Evolutionary conservation across 768 basidiomycete genomes (phyloP).

Genomic region (Auricularia sp.): DNA sequence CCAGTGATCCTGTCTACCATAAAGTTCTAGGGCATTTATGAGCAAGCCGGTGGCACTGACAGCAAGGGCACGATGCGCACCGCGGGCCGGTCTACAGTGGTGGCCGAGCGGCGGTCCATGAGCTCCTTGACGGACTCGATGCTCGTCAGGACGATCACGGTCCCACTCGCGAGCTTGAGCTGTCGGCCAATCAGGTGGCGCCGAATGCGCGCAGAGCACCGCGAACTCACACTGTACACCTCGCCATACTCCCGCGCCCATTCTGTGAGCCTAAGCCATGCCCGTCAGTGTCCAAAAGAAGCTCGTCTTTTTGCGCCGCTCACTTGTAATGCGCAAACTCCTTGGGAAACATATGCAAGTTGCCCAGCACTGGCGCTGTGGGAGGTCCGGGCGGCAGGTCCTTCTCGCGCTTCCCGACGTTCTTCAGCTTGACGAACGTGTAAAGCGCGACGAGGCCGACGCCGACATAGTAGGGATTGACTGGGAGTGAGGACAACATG

Average conservation of each 20-base stretch:
- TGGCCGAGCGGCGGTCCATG: constrained; percentile 19
- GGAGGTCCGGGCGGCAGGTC: constrained; percentile 14
- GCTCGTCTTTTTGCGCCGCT: not conserved
- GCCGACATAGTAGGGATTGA: not conserved
- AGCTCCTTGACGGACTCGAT: constrained; percentile 17
- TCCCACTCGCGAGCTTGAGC: constrained; percentile 17
- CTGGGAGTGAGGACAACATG: not conserved
- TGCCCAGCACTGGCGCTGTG: constrained; percentile 17
- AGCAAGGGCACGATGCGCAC: not conserved
- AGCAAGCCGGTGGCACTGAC: not conserved
- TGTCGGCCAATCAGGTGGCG: constrained; percentile 10
- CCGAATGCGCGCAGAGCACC: constrained; percentile 3
- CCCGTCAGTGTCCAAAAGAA: not conserved
- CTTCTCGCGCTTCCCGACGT: not conserved
- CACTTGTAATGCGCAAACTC: constrained; percentile 16
- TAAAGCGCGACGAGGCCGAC: not conserved
- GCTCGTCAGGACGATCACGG: constrained; percentile 18
- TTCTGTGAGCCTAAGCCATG: constrained; percentile 19
- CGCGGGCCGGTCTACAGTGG: constrained; percentile 18
- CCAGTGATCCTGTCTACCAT: constrained; percentile 15
- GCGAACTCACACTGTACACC: constrained; percentile 16
- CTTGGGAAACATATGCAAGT: constrained; percentile 16
- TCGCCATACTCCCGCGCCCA: constrained; percentile 22
- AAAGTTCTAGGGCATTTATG: constrained; percentile 5
- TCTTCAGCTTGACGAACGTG: not conserved